A percentile compares a stretch with the other conserved stretches of the same genome.
Evolutionary conservation across 148 eudicot species (phyloP).

Genomic region (Rhododendron mucronatum): DNA sequence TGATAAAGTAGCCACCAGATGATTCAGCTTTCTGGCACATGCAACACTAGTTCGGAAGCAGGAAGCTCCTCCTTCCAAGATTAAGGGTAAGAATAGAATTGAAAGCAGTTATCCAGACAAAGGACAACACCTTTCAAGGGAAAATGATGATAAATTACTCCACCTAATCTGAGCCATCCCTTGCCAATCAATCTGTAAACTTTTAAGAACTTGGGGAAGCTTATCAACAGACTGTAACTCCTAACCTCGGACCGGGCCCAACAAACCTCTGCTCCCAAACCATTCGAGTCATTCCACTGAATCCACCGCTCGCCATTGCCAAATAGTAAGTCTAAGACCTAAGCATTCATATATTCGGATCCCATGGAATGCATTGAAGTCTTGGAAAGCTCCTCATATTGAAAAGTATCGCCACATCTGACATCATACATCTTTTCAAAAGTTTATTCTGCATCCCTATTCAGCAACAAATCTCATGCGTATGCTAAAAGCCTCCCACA

Average conservation of each 20-base stretch:
- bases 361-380: not conserved
- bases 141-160: not conserved
- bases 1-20: not conserved
- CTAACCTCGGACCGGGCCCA: not conserved
- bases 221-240: not conserved
- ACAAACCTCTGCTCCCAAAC: not conserved
- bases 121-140: not conserved
- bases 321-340: not conserved
- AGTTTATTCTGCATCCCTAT: not conserved
- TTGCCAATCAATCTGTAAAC: not conserved
- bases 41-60: not conserved
- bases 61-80: not conserved
- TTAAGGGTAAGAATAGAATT: not conserved
- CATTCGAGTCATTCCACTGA: not conserved
- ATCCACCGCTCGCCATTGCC: not conserved
- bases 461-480: not conserved
- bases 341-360: not conserved
- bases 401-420: not conserved
- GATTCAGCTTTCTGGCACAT: not conserved
- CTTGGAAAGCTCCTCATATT: not conserved
- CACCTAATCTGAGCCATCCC: not conserved
- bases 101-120: not conserved
- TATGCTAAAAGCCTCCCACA: not conserved
- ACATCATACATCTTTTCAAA: not conserved
- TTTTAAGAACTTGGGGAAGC: not conserved